Evolutionary conservation across 306 rosid genomes (phyloP).

Genomic region (Inga oerstediana): DNA sequence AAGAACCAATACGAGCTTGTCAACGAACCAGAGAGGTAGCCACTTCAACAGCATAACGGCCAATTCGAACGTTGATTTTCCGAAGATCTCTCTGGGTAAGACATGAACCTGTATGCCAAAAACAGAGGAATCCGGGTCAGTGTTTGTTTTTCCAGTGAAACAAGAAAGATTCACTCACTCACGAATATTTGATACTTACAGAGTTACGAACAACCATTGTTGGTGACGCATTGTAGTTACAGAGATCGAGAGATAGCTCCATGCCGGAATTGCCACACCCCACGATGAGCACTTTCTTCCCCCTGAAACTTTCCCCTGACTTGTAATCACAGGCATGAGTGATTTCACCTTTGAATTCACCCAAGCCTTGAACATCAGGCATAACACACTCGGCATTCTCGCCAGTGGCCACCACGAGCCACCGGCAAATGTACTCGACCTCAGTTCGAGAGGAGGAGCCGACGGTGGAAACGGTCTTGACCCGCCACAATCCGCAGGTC

Average conservation of each 20-base stretch:
- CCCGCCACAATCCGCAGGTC: slow-evolving; percentile 79
- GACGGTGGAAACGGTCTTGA: slow-evolving; percentile 51
- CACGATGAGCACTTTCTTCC: slow-evolving; percentile 84
- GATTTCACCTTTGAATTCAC: slow-evolving; percentile 63
- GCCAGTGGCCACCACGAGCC: slow-evolving; percentile 94
- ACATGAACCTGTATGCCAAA: slow-evolving; percentile 73
- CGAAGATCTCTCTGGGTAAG: slow-evolving; percentile 73
- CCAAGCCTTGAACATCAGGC: slow-evolving; percentile 72
- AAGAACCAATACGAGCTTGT: slow-evolving; percentile 62
- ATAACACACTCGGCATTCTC: slow-evolving; percentile 83
- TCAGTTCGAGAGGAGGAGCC: slow-evolving; percentile 36
- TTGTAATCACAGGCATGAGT: slow-evolving; percentile 75
- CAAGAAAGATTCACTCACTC: neutral
- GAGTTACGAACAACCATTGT: slow-evolving; percentile 83
- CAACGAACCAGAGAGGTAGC: slow-evolving; percentile 85
- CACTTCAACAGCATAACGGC: slow-evolving; percentile 69
- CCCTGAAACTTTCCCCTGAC: slow-evolving; percentile 72
- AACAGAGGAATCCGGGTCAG: slow-evolving; percentile 45
- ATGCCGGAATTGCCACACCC: slow-evolving; percentile 98
- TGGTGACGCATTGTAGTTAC: slow-evolving; percentile 77
- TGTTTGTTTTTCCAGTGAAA: neutral
- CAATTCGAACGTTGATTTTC: slow-evolving; percentile 77
- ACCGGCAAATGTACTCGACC: slow-evolving; percentile 83
- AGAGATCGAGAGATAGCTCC: slow-evolving; percentile 90
- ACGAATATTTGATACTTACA: slow-evolving; percentile 41